A percentile compares a stretch with the other conserved stretches of the same genome.
Conservation (phyloP, 2,329 filamentous ascomycete species). For the Torrubiella hemipterigena region DNA sequence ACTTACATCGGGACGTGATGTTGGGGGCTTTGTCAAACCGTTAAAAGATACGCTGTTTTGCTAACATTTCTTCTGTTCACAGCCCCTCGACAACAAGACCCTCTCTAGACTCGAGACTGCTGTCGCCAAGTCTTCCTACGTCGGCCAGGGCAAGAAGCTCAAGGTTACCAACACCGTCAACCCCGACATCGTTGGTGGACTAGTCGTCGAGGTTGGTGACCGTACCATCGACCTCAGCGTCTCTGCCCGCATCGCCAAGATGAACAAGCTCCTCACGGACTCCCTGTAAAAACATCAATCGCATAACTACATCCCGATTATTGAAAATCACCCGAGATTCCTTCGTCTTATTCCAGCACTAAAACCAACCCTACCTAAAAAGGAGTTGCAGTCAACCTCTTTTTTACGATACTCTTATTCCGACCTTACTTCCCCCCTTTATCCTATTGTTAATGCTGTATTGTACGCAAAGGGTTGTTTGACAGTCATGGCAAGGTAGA, state of each 20-base stretch:
- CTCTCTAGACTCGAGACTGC: conserved; percentile 77
- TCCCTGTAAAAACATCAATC: conserved; percentile 61
- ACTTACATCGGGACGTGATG: too few relatives aligned
- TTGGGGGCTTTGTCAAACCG: background rate
- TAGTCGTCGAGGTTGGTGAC: conserved; percentile 94
- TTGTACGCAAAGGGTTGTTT: conserved; percentile 7
- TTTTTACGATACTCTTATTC: too few relatives aligned
- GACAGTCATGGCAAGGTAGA: conserved; percentile 2
- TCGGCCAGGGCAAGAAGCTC: conserved; percentile 88
- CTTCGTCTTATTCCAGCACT: too few relatives aligned
- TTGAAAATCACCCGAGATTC: background rate
- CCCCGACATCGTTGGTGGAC: conserved; percentile 84
- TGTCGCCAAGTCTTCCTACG: conserved; percentile 79
- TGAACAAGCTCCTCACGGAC: conserved; percentile 99
- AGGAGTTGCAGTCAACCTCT: too few relatives aligned
- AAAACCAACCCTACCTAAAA: too few relatives aligned
- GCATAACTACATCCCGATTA: conserved; percentile 9
- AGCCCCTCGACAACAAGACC: conserved; percentile 81
- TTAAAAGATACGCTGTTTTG: conserved; percentile 2
- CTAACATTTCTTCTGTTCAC: conserved; percentile 12
- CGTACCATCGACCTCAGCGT: conserved; percentile 97
- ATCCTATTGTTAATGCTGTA: too few relatives aligned
- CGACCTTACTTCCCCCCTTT: too few relatives aligned
- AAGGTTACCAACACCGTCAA: conserved; percentile 95
- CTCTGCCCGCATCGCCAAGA: conserved; percentile 85